Base-by-base conservation (phyloP, 805 yeast genomes). In the Kodamaea sagamina region DNA sequence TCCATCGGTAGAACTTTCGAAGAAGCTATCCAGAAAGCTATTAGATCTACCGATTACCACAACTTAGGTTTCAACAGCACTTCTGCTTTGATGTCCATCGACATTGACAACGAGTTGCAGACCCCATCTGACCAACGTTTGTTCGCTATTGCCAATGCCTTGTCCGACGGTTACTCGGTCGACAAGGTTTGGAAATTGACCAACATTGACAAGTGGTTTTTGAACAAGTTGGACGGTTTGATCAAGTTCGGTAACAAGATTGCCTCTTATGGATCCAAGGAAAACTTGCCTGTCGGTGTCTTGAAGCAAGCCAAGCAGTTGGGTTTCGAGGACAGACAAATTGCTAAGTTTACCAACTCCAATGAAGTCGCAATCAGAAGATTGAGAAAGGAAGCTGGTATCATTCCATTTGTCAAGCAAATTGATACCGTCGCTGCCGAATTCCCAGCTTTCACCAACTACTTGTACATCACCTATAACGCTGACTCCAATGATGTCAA, bases 351-450 rank as follows among this genome's bases (percentile, higher is more conserved):
- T 67, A 72, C 87, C 59, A 82, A 80, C 60, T 86, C 96, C 36
- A 89, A 88, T 63, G 99, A 93, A 72, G 86, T 90, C 47, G 95
- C 96, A 44, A 82, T 93, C 51, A 82, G 99, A 69, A 79, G 92
- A 65, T 70, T 85, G 59, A 84, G 99, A 73, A 82, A 84, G 58
- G 95, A 88, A 57, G 81, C 80, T 44, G 95, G 95, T 43, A 79
- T 92, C 51, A 71, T 82, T 47, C 99, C 99, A 54, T 87, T 86
- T 62, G 97, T 89, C 49, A 92, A 92, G 68, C 96, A 90, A 68
- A 93, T 92, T 59, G 99, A 92, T 74, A 92, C 99, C 21, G 96
- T 92, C 54, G 99, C 99, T 40, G 98, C 99, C 40, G 99, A 92
- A 71, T 93, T 92, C 81, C 99, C 99, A 41, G 97, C 97, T 38